Evolutionary conservation across 2,329 filamentous ascomycete genomes (phyloP).

Genomic region (Thielaviopsis ethacetica): DNA sequence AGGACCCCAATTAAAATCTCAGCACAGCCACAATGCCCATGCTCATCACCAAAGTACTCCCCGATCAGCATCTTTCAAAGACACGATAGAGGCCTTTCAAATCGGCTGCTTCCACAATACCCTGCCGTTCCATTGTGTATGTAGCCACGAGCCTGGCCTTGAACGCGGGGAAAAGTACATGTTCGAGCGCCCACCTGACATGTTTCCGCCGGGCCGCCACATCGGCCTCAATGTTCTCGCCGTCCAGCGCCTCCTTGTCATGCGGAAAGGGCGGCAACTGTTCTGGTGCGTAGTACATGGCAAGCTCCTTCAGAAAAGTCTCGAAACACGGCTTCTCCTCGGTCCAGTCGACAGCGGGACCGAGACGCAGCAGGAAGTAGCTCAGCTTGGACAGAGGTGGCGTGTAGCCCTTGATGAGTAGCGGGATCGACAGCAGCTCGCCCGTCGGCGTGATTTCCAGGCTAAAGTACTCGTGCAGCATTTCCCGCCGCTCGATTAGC

Average conservation of each 20-base stretch:
- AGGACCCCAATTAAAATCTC: neutral
- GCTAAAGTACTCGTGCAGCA: slow-evolving; percentile 87
- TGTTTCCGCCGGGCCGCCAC: slow-evolving; percentile 46
- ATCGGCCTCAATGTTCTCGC: slow-evolving; percentile 29
- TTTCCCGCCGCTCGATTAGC: slow-evolving; percentile 60
- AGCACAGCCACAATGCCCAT: neutral
- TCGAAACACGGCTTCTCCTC: slow-evolving; percentile 77
- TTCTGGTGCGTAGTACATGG: slow-evolving; percentile 82
- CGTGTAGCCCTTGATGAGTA: slow-evolving; percentile 77
- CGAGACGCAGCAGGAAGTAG: slow-evolving; percentile 70
- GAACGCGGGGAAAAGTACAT: slow-evolving; percentile 80
- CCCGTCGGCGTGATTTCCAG: slow-evolving; percentile 66
- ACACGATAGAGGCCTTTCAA: slow-evolving; percentile 85
- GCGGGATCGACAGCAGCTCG: slow-evolving; percentile 60
- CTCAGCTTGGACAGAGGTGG: slow-evolving; percentile 78
- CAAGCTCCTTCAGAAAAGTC: slow-evolving; percentile 70
- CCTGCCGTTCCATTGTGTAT: slow-evolving; percentile 53
- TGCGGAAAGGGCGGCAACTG: slow-evolving; percentile 43
- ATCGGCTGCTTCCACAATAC: slow-evolving; percentile 73
- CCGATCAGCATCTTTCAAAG: slow-evolving; percentile 71
- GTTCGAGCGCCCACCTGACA: slow-evolving; percentile 61
- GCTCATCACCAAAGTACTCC: no score
- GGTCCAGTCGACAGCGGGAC: slow-evolving; percentile 75
- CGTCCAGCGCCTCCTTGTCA: slow-evolving; percentile 19
- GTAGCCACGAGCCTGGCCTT: slow-evolving; percentile 72